Evolutionary conservation across 2,329 filamentous ascomycete species (phyloP).

Genomic region (Colletotrichum truncatum): DNA sequence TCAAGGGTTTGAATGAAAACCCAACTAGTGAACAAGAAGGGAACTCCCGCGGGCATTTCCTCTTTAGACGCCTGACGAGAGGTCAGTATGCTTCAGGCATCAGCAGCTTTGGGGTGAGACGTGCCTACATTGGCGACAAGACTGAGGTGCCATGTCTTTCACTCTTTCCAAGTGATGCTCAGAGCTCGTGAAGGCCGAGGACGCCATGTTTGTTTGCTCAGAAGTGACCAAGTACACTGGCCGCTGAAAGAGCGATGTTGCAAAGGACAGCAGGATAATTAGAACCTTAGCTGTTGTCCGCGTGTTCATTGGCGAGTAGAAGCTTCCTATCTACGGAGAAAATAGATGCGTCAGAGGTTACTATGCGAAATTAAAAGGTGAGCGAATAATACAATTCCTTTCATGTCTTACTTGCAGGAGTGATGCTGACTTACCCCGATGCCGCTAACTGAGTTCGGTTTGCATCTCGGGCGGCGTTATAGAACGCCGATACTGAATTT

Average conservation of each 20-base stretch:
- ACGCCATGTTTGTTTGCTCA: not conserved
- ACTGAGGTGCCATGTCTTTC: not conserved
- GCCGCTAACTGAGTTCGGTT: not conserved
- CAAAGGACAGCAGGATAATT: too few species aligned
- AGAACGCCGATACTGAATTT: not conserved
- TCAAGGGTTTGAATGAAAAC: too few species aligned
- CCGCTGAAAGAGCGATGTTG: too few species aligned
- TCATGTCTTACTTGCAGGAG: not conserved
- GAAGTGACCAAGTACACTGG: too few species aligned
- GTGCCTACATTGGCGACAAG: not conserved
- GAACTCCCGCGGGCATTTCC: slow-evolving; percentile 24
- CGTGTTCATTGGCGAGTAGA: too few species aligned
- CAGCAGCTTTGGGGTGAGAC: not conserved
- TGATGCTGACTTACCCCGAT: not conserved
- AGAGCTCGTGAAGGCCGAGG: not conserved
- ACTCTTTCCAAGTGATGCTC: not conserved
- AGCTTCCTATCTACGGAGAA: too few species aligned
- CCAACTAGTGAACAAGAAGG: slow-evolving; percentile 35
- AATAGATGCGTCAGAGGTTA: too few species aligned
- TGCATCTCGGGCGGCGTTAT: not conserved
- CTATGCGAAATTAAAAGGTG: too few species aligned
- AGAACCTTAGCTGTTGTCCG: too few species aligned
- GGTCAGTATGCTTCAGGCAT: not conserved
- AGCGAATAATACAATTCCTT: too few species aligned
- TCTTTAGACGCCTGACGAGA: slow-evolving; percentile 15